Evolutionary conservation across 306 rosid genomes (phyloP).

Genomic region (Lathyrus sativus): DNA sequence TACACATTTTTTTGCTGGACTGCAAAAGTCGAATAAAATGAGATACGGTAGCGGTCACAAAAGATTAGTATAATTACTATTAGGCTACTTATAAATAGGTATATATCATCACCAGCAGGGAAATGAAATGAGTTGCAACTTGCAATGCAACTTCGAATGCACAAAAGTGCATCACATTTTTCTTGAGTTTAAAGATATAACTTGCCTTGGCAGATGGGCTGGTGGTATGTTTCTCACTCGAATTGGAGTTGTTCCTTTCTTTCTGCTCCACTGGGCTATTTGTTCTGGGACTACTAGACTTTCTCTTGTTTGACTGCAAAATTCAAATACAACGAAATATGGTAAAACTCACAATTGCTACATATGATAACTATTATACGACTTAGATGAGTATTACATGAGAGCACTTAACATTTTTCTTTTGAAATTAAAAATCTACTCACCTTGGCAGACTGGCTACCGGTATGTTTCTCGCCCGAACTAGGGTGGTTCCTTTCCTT

Average conservation of each 20-base stretch:
- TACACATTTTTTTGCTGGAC: constrained; percentile 84
- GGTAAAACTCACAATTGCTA: constrained; percentile 7
- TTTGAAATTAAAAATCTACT: constrained; percentile 20
- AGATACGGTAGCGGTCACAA: neutral
- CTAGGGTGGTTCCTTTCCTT: constrained; percentile 55
- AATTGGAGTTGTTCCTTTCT: constrained; percentile 56
- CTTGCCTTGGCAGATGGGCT: constrained; percentile 70
- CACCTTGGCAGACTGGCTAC: constrained; percentile 70
- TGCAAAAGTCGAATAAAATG: constrained; percentile 45
- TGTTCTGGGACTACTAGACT: constrained; percentile 61
- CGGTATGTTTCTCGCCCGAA: constrained; percentile 63
- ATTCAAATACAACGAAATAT: constrained; percentile 16
- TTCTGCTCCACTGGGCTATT: constrained; percentile 60
- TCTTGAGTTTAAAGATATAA: constrained; percentile 14
- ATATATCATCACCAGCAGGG: neutral
- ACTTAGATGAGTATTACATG: neutral
- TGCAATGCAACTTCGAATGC: neutral
- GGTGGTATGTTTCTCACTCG: constrained; percentile 61
- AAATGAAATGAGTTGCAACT: constrained; percentile 11
- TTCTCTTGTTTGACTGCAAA: constrained; percentile 85
- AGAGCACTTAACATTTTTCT: constrained; percentile 1
- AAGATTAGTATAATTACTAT: constrained; percentile 2
- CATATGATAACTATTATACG: constrained; percentile 27
- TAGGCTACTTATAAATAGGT: constrained; percentile 13
- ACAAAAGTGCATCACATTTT: neutral